A percentile compares a stretch with the other conserved stretches of the same genome.
Conservation (phyloP, 768 basidiomycete species). For the Lactarius hatsudake region DNA sequence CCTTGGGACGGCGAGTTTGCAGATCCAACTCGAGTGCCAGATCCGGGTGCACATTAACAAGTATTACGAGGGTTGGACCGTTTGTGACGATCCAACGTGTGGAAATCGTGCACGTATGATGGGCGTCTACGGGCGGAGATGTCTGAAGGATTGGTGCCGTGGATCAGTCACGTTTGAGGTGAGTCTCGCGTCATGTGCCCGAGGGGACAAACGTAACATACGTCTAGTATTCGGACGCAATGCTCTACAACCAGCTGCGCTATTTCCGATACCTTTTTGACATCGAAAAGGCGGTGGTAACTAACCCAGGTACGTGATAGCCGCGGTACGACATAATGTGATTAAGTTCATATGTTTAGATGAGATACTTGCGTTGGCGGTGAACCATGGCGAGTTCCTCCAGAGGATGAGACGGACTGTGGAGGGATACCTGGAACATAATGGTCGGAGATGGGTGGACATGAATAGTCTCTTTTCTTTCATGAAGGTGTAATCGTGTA, state of each 20-base stretch:
- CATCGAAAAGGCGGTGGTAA: conserved; percentile 54
- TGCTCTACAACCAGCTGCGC: conserved; percentile 87
- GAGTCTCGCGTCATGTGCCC: conserved; percentile 29
- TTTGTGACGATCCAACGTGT: conserved; percentile 87
- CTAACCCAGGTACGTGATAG: conserved; percentile 46
- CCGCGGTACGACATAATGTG: conserved; percentile 29
- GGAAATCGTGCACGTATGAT: conserved; percentile 86
- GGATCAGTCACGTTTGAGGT: conserved; percentile 78
- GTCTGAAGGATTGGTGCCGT: conserved; percentile 65
- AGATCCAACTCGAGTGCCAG: conserved; percentile 83
- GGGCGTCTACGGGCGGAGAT: conserved; percentile 86
- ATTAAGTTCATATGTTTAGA: conserved; percentile 41
- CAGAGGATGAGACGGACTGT: conserved; percentile 53
- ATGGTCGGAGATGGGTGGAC: conserved; percentile 88
- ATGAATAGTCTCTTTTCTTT: conserved; percentile 77
- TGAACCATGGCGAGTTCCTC: conserved; percentile 52
- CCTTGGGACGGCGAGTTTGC: conserved; percentile 60
- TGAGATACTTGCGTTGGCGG: conserved; percentile 49
- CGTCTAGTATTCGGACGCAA: conserved; percentile 73
- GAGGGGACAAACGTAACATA: conserved; percentile 12
- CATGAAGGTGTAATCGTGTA: conserved; percentile 54
- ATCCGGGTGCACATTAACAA: conserved; percentile 71
- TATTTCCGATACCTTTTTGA: conserved; percentile 83
- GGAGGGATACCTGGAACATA: conserved; percentile 79
- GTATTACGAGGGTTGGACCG: conserved; percentile 88